These are phyloP conservation scores for Fusarium verrucosum DNA, from an alignment of 2,329 filamentous ascomycete genomes.

Conservation along the genomic window DNA sequence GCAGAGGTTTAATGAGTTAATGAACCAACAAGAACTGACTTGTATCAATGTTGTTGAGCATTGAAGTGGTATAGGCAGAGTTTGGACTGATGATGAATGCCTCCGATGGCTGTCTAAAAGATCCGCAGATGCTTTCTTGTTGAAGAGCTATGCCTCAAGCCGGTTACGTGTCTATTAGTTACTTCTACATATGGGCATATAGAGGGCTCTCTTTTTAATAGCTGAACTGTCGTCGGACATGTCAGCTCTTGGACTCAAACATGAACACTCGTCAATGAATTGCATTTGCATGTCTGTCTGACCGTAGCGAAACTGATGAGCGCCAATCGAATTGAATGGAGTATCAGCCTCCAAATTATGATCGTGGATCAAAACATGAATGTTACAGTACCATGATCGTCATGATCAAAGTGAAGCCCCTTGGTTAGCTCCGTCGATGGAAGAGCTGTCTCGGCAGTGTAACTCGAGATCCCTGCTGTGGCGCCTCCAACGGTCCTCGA, in stretches of 20 bases:
- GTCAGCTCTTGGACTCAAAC: not conserved
- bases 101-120: not conserved
- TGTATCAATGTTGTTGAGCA: no score
- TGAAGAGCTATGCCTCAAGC: not conserved
- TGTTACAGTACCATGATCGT: slow-evolving; percentile 4
- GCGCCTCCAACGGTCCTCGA: slow-evolving; percentile 2
- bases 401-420: not conserved
- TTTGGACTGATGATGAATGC: not conserved
- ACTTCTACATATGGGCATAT: no score
- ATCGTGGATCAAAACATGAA: not conserved
- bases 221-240: not conserved
- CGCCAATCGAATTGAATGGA: no score
- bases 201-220: not conserved
- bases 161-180: no score
- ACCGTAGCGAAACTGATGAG: no score
- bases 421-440: not conserved
- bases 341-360: not conserved
- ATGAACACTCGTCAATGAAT: not conserved
- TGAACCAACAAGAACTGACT: not conserved
- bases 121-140: no score
- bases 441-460: not conserved
- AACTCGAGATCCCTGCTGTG: slow-evolving; percentile 2
- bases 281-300: not conserved
- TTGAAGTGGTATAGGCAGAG: not conserved
- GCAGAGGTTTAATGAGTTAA: slow-evolving; percentile 28